Conservation (phyloP, 768 basidiomycete species). For the Naganishia randhawae region DNA sequence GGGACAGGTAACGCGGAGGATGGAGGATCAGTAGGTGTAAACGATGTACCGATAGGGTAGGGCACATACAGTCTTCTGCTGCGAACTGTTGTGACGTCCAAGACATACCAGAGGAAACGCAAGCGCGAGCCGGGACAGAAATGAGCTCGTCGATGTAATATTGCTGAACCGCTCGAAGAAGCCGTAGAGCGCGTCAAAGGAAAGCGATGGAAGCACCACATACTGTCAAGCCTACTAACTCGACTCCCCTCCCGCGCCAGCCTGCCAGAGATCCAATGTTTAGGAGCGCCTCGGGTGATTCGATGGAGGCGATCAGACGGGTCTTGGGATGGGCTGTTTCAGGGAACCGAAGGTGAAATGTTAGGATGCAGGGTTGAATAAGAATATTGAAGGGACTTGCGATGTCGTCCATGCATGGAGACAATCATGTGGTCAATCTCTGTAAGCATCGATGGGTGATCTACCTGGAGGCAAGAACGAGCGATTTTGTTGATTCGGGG, state of each 20-base stretch:
- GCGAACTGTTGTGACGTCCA: slow-evolving; percentile 63
- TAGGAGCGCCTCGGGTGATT: slow-evolving; percentile 28
- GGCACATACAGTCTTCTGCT: slow-evolving; percentile 77
- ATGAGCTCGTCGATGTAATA: not conserved
- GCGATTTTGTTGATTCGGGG: no score
- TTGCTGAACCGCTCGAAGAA: not conserved
- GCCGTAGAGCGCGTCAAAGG: not conserved
- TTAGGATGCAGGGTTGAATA: not conserved
- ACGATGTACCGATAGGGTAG: not conserved
- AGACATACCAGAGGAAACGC: not conserved
- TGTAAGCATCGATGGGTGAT: slow-evolving; percentile 28
- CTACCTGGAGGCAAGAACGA: slow-evolving; percentile 17
- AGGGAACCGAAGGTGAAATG: not conserved
- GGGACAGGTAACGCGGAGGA: not conserved
- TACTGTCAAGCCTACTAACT: slow-evolving; percentile 29
- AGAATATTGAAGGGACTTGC: not conserved
- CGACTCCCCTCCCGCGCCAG: slow-evolving; percentile 25
- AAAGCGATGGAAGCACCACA: not conserved
- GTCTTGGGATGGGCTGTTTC: slow-evolving; percentile 25
- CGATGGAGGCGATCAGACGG: slow-evolving; percentile 32
- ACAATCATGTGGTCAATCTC: slow-evolving; percentile 26
- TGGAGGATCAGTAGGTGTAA: not conserved
- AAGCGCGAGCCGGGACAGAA: not conserved
- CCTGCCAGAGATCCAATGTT: slow-evolving; percentile 23
- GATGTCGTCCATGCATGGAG: slow-evolving; percentile 15